Base-by-base conservation (phyloP, 805 yeast species). In the Debaryomyces maramus region DNA sequence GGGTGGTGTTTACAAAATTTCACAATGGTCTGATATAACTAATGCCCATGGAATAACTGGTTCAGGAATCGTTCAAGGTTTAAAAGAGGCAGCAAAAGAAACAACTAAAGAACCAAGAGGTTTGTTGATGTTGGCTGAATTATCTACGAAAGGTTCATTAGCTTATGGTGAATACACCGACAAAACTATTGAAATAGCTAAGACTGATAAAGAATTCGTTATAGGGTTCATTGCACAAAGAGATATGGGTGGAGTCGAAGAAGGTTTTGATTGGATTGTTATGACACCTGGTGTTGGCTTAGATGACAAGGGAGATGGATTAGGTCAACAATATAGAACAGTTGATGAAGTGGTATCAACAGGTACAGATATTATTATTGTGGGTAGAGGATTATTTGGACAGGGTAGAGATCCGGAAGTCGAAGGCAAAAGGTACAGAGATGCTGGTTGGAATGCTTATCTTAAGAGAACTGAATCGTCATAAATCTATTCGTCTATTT, bases 241-340 rank as follows among this genome's bases (percentile, higher is more conserved):
- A 56, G 82, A 83, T 43, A 86, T 90, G 87, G 89, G 89, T 20
- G 90, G 89, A 11, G 73, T 76, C 32, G 83, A 77, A 3, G 93
- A 83, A 53, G 93, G 91, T 1, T 90, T 85, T 55, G 99, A 93
- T 66, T 93, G 97, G 97, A 66, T 93, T 29, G 80, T 90, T 43
- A 83, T 93, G 93, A 91, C 99, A 0, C 99, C 99, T 0, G 99
- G 99, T 46, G 99, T 93, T 28, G 98, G 98, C 3, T 75, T 93
- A 38, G 99, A 91, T 58, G 98, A 91, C 58, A 93, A 85, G 61
- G 97, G 98, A 11, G 99, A 93, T 60, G 80, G 83, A 1, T 74
- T 93, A 45, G 99, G 99, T 17, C 99, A 93, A 64, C 98, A 93
- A 65, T 93, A 93, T 65, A 78, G 99, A 62, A 81, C 97, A 4